phyloP scores from a whole-genome alignment of 495 filamentous ascomycete genomes.

The Xylaria acuta region DNA sequence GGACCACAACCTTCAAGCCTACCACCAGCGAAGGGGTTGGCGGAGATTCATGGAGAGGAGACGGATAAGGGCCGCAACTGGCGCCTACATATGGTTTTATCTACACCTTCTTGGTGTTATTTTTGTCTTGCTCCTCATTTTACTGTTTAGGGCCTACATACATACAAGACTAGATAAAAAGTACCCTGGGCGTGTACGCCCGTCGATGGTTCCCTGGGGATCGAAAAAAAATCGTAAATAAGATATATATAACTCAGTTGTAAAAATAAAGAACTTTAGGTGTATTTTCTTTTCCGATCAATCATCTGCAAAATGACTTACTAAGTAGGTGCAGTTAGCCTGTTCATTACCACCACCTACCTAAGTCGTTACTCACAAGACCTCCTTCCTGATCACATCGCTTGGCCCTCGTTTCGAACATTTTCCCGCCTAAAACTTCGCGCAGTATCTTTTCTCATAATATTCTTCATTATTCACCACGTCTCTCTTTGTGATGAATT shows the following conservation, averaged over 20 bases:
- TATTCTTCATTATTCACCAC: neutral
- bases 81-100: constrained; percentile 25
- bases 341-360: neutral
- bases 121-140: constrained; percentile 17
- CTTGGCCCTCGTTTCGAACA: neutral
- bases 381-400: neutral
- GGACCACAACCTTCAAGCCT: constrained; percentile 6
- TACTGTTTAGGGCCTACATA: constrained; percentile 28
- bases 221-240: too few species aligned
- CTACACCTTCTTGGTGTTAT: constrained; percentile 28
- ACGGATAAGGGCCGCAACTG: constrained; percentile 26
- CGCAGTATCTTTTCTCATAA: neutral
- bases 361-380: neutral
- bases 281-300: neutral
- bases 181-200: neutral
- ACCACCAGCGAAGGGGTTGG: constrained; percentile 13
- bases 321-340: neutral
- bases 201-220: neutral
- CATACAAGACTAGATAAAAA: constrained; percentile 17
- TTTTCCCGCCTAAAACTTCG: neutral
- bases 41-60: constrained; percentile 22
- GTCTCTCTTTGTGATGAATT: neutral
- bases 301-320: neutral
- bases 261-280: neutral
- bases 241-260: neutral